Conservation (phyloP, 768 basidiomycete genomes). For the Exidia glandulosa region DNA sequence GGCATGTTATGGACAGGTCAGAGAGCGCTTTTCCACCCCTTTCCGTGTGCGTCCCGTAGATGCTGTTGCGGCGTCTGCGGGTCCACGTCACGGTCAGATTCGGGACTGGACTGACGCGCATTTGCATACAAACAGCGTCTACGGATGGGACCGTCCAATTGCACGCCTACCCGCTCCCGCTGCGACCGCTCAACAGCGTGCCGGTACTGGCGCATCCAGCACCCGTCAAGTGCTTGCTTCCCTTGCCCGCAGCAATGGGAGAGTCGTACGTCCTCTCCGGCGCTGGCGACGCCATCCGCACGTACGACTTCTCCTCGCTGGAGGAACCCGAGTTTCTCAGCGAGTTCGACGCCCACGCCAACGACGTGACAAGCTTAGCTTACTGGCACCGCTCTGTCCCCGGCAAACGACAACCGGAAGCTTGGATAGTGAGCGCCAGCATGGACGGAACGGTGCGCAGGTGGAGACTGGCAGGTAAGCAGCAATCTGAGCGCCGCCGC, state of each 20-base stretch:
- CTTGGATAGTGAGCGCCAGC: conserved; percentile 75
- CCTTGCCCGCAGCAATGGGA: conserved; percentile 49
- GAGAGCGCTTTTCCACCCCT: conserved; percentile 7
- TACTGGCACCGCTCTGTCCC: conserved; percentile 52
- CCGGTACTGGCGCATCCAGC: conserved; percentile 48
- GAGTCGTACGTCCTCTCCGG: conserved; percentile 75
- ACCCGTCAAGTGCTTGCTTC: conserved; percentile 65
- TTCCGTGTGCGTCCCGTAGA: neutral
- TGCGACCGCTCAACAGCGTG: conserved; percentile 23
- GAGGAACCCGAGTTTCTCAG: conserved; percentile 55
- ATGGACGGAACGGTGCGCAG: conserved; percentile 80
- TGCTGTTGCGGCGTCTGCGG: neutral
- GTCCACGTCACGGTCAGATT: neutral
- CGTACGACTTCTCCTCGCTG: conserved; percentile 64
- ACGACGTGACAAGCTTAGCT: conserved; percentile 68
- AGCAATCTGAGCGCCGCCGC: neutral
- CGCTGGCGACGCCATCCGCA: conserved; percentile 69
- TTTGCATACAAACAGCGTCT: conserved; percentile 46
- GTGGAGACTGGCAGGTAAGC: conserved; percentile 63
- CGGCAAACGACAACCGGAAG: conserved; percentile 41
- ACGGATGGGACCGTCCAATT: conserved; percentile 77
- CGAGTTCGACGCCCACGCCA: conserved; percentile 80
- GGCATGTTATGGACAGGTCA: conserved; percentile 85
- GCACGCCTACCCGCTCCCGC: conserved; percentile 28
- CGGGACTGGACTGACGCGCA: neutral